These are phyloP conservation scores for Skeletonema grethae DNA, from an alignment of 108 stramenopile genomes.

Conservation along the genomic window DNA sequence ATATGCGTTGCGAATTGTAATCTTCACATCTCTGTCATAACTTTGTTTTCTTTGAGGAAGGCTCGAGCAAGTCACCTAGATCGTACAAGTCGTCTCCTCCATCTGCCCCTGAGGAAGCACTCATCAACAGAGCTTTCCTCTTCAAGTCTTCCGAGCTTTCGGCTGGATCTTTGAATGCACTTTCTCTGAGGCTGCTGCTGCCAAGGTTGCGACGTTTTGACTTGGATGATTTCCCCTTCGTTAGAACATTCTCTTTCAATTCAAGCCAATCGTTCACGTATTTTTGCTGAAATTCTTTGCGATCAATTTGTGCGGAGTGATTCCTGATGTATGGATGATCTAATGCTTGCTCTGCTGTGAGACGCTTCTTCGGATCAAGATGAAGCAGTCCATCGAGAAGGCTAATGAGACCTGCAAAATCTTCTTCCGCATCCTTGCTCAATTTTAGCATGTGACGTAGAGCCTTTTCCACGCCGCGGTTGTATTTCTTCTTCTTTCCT, in stretches of 20 bases:
- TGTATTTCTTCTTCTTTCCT: conserved; percentile 74
- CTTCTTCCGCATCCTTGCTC: conserved; percentile 30
- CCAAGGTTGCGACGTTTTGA: conserved; percentile 5
- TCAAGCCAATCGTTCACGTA: conserved; percentile 79
- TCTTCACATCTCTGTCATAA: conserved; percentile 20
- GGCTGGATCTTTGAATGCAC: not conserved
- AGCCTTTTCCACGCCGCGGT: conserved; percentile 79
- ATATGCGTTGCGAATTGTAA: conserved; percentile 9
- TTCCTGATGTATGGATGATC: conserved; percentile 62
- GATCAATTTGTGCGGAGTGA: conserved; percentile 33
- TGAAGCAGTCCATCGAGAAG: conserved; percentile 75
- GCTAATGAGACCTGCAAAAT: conserved; percentile 63
- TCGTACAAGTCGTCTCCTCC: conserved; percentile 75
- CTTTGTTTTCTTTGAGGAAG: conserved; percentile 40
- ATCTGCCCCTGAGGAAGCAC: conserved; percentile 44
- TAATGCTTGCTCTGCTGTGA: conserved; percentile 74
- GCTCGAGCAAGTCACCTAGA: conserved; percentile 55
- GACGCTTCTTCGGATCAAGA: conserved; percentile 77
- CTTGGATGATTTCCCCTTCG: conserved; percentile 29
- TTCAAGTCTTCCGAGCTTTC: conserved; percentile 38
- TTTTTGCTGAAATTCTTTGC: conserved; percentile 57
- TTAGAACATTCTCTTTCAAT: conserved; percentile 59
- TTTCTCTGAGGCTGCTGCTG: not conserved
- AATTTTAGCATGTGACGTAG: conserved; percentile 63
- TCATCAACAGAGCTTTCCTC: conserved; percentile 64